A percentile compares a stretch with the other conserved stretches of the same genome.
These are phyloP conservation scores for Thielaviopsis populi DNA, from an alignment of 2,329 filamentous ascomycete genomes.

Conservation along the genomic window DNA sequence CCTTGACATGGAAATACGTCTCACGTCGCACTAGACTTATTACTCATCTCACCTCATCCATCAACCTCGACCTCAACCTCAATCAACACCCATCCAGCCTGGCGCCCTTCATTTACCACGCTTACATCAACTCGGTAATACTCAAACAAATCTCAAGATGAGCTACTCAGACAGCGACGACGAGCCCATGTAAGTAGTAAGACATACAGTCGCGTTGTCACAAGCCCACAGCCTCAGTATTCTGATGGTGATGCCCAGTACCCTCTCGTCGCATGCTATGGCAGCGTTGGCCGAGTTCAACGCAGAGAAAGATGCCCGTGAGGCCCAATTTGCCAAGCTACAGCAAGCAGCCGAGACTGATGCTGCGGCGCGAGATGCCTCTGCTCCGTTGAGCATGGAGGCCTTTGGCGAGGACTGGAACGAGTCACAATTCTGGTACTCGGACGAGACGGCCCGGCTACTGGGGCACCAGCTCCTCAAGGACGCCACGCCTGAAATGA, in stretches of 20 bases:
- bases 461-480: slow-evolving; percentile 52
- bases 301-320: slow-evolving; percentile 51
- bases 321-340: slow-evolving; percentile 53
- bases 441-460: slow-evolving; percentile 50
- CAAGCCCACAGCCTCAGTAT: background rate
- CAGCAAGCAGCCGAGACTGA: slow-evolving; percentile 34
- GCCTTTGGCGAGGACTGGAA: slow-evolving; percentile 72
- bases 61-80: no score
- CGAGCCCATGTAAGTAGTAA: slow-evolving; percentile 34
- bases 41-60: background rate
- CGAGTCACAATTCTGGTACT: slow-evolving; percentile 72
- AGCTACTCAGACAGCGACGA: slow-evolving; percentile 25
- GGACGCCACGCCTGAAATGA: slow-evolving; percentile 39
- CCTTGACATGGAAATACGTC: background rate
- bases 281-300: slow-evolving; percentile 61
- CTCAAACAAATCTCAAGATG: background rate
- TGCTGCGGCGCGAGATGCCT: slow-evolving; percentile 18
- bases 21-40: slow-evolving; percentile 1
- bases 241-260: slow-evolving; percentile 26
- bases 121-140: no score
- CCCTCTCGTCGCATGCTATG: slow-evolving; percentile 51
- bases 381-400: slow-evolving; percentile 41
- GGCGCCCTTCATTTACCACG: background rate
- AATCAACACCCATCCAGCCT: background rate
- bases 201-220: background rate